A percentile compares a stretch with the other conserved stretches of the same genome.
Conservation (phyloP, 306 rosid genomes). For the Arachis stenosperma region DNA sequence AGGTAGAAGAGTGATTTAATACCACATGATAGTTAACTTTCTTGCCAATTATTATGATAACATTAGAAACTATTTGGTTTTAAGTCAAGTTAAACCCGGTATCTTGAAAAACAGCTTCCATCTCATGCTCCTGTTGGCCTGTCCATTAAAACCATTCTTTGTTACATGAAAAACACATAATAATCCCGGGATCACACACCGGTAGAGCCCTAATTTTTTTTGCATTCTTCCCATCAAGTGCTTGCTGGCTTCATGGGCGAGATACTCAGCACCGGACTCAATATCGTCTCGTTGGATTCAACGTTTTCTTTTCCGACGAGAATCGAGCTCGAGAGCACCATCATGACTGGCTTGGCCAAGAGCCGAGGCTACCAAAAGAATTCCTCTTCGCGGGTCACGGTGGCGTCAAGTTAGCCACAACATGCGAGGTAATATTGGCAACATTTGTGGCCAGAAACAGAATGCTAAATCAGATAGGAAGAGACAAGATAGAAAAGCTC, state of each 20-base stretch:
- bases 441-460: conserved; percentile 61
- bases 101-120: conserved; percentile 46
- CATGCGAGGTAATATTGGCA: conserved; percentile 63
- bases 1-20: too few species aligned
- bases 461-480: conserved; percentile 25
- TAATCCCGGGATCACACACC: conserved; percentile 69
- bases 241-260: conserved; percentile 65
- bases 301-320: conserved; percentile 68
- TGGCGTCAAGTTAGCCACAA: conserved; percentile 60
- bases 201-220: conserved; percentile 60
- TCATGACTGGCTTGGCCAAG: conserved; percentile 47
- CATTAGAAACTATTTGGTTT: conserved; percentile 48
- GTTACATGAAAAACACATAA: conserved; percentile 47
- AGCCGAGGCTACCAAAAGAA: conserved; percentile 47
- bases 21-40: conserved; percentile 64
- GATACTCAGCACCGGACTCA: conserved; percentile 58
- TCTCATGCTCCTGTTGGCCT: conserved; percentile 46
- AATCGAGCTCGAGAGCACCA: conserved; percentile 63
- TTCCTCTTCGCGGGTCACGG: conserved; percentile 53
- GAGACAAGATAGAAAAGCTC: conserved; percentile 36
- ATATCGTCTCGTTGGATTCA: conserved; percentile 52
- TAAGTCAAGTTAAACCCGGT: conserved; percentile 55
- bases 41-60: conserved; percentile 56
- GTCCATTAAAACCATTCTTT: conserved; percentile 56
- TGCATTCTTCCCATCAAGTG: conserved; percentile 58